Percentiles rank a stretch among this genome's conserved stretches.
Conservation (phyloP, 352 stramenopile species). For the Blastocystis sp. region DNA sequence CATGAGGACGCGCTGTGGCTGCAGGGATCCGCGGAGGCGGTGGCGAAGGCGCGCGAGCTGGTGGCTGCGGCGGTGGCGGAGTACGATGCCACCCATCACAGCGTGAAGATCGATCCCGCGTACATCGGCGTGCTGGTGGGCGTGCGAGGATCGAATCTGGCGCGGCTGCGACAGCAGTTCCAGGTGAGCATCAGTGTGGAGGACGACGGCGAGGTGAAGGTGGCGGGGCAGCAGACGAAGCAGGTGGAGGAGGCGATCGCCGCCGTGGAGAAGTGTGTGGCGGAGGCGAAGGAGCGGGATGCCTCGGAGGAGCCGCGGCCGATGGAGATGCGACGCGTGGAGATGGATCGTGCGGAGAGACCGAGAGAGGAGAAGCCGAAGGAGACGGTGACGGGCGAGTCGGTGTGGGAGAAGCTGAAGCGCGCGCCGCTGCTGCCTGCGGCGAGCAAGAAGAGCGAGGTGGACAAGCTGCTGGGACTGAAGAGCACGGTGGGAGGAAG, state of each 20-base stretch:
- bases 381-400: background rate
- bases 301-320: background rate
- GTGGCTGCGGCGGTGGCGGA: background rate
- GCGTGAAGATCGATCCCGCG: background rate
- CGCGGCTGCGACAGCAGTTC: background rate
- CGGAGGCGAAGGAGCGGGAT: background rate
- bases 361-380: background rate
- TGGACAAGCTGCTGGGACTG: too few relatives aligned
- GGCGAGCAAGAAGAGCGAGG: too few relatives aligned
- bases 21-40: background rate
- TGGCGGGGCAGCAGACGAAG: background rate
- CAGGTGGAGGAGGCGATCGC: background rate
- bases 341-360: background rate
- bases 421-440: background rate
- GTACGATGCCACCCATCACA: background rate
- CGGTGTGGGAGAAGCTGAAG: slow-evolving; percentile 13
- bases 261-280: background rate
- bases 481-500: background rate
- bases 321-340: background rate
- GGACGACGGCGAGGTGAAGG: background rate
- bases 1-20: background rate
- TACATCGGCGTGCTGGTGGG: too few relatives aligned
- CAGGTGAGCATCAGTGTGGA: background rate
- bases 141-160: too few relatives aligned
- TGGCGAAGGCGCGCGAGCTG: background rate